Percentiles rank a stretch among this genome's conserved stretches.
Evolutionary conservation across 2,329 filamentous ascomycete species (phyloP).

Genomic region (Colletotrichum noveboracense): DNA sequence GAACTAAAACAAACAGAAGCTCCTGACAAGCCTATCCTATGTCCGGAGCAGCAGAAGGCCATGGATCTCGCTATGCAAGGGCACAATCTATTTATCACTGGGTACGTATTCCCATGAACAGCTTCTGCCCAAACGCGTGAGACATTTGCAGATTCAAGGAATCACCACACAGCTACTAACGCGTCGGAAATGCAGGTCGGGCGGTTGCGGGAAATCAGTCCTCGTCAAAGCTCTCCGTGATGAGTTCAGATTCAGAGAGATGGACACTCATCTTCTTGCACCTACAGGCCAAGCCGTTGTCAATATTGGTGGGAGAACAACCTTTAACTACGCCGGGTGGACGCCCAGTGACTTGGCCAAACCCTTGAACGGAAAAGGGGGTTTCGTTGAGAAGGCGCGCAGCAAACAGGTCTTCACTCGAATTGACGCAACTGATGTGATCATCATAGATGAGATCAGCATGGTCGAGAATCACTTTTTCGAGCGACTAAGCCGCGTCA

Average conservation of each 20-base stretch:
- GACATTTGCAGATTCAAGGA: no score
- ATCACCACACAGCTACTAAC: no score
- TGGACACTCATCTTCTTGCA: conserved; percentile 45
- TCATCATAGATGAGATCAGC: conserved; percentile 68
- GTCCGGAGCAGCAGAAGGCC: not conserved
- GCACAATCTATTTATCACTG: conserved; percentile 67
- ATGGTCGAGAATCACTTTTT: conserved; percentile 72
- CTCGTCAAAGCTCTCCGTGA: not conserved
- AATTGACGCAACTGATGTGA: no score
- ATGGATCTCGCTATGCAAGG: conserved; percentile 53
- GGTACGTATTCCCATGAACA: conserved; percentile 33
- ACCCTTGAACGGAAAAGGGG: no score
- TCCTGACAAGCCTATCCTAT: no score
- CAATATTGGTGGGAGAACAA: conserved; percentile 60
- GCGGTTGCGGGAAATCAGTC: conserved; percentile 4
- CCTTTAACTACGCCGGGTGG: conserved; percentile 64
- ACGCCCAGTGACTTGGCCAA: conserved; percentile 32
- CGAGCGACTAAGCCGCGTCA: conserved; percentile 59
- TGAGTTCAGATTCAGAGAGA: no score
- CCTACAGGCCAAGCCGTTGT: conserved; percentile 66
- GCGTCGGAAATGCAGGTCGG: no score
- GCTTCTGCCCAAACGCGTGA: no score
- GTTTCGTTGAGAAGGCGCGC: no score
- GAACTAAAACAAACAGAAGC: no score
- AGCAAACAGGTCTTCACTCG: no score